Base-by-base conservation (phyloP, 352 stramenopile genomes). In the Pythium myriotylum region DNA sequence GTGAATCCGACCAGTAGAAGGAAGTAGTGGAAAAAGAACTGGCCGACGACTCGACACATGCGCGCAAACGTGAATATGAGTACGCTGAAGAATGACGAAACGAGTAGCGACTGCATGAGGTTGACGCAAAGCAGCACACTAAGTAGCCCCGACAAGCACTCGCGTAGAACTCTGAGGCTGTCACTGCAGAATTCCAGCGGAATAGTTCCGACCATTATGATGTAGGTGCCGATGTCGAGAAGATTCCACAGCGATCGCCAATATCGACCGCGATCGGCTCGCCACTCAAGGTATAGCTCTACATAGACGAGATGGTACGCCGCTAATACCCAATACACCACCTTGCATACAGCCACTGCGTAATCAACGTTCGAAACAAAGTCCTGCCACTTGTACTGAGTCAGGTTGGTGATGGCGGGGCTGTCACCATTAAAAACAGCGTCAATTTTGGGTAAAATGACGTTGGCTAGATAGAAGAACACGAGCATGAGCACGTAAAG, bases 61-160 rank as follows among this genome's bases (percentile, higher is more conserved):
- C 77, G 59, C 22, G 74, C 74, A 37, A 86, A 86, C n/a, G 77
- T 84, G 56, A 86, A 86, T 50, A 86, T 81, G 23, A 86, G 66
- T 42, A 86, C 74, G 33, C 73, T 83, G 64, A 82, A 84, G 62
- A 79, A 84, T 2, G 77, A 81, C 16, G 72, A 83, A 6, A 84
- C 77, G 29, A 86, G 62, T 8, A 84, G 47, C 14, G 72, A 65
- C 45, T 86, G 77, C 72, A 86, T 82, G 22, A 86, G 65, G 19
- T 83, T 83, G 43, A 86, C 67, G 37, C 72, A 76, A 9, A 86
- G 68, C 37, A 84, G 43, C 19, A 84, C 81, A 37, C 77, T 84
- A 8, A 81, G 58, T 17, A 86, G 32, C 47, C 74, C 81, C 14
- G 84, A 53, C 57, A 81, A 74, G 20, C 71, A 86, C 62, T 86